Evolutionary conservation across 106 monocot genomes (phyloP).

Genomic region (Platanthera zijinensis): DNA sequence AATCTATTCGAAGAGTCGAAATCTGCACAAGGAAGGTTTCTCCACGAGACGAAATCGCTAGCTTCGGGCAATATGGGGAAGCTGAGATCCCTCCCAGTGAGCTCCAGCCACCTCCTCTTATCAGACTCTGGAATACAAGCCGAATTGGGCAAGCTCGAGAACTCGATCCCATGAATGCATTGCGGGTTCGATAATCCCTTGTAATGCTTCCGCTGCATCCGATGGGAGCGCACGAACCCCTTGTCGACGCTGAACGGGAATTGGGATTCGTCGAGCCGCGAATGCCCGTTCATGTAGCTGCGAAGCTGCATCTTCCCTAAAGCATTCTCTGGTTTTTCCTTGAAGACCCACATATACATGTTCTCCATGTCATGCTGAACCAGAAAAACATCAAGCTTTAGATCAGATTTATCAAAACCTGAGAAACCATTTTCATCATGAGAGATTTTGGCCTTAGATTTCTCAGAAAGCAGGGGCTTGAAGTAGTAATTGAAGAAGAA

Average conservation of each 20-base stretch:
- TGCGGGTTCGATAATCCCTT: constrained; percentile 47
- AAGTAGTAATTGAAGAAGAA: constrained; percentile 56
- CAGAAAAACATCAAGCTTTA: constrained; percentile 40
- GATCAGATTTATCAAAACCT: constrained; percentile 37
- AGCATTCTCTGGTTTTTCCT: constrained; percentile 42
- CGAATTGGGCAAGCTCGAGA: constrained; percentile 27
- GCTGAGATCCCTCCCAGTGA: constrained; percentile 41
- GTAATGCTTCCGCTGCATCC: constrained; percentile 54
- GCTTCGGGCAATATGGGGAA: constrained; percentile 35
- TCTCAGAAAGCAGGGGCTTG: constrained; percentile 37
- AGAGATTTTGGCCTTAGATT: constrained; percentile 32
- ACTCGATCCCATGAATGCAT: constrained; percentile 50
- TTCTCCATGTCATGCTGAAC: constrained; percentile 67
- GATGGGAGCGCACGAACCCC: constrained; percentile 37
- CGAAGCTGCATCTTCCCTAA: constrained; percentile 54
- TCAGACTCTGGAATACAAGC: constrained; percentile 26
- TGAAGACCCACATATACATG: constrained; percentile 65
- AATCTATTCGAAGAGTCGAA: constrained; percentile 21
- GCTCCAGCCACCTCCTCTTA: constrained; percentile 43
- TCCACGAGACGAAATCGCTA: constrained; percentile 40
- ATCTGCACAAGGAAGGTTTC: constrained; percentile 34
- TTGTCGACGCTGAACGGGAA: constrained; percentile 42
- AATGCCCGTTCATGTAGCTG: constrained; percentile 59
- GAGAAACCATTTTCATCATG: constrained; percentile 17
- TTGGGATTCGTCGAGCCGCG: constrained; percentile 36